Conservation (phyloP, 192 early-diverging fungal species). For the Coemansia sp. region DNA sequence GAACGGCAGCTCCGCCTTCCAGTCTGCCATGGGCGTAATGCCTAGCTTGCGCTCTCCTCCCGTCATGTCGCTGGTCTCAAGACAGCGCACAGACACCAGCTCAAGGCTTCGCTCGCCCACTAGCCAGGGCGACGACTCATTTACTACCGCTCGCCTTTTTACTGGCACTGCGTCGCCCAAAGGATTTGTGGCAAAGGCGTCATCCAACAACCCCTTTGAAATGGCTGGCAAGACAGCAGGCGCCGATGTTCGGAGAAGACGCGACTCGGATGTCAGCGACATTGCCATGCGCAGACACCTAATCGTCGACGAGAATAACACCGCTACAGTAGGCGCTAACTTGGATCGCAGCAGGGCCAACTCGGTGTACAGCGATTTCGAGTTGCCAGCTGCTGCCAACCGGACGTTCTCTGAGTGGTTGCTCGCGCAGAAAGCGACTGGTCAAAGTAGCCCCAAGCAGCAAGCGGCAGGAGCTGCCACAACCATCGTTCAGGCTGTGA, state of each 20-base stretch:
- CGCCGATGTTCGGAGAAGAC: not conserved
- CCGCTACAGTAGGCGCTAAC: not conserved
- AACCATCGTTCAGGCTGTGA: slow-evolving; percentile 4
- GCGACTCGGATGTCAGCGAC: slow-evolving; percentile 45
- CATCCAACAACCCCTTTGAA: not conserved
- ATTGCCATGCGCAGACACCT: slow-evolving; percentile 51
- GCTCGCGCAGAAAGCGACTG: slow-evolving; percentile 9
- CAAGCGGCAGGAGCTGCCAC: slow-evolving; percentile 1
- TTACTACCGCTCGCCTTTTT: slow-evolving; percentile 24
- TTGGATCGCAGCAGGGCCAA: not conserved
- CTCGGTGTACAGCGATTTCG: slow-evolving; percentile 2
- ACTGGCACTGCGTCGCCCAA: slow-evolving; percentile 11
- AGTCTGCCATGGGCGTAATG: not conserved
- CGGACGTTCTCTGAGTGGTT: slow-evolving; percentile 29
- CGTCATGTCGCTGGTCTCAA: not conserved
- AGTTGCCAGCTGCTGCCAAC: not conserved
- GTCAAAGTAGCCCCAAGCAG: not conserved
- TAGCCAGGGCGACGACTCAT: slow-evolving; percentile 25
- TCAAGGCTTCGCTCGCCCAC: not conserved
- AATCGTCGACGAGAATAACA: slow-evolving; percentile 7
- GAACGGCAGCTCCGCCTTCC: not conserved
- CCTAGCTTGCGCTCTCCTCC: not conserved
- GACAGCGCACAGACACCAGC: not conserved
- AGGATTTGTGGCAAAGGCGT: not conserved
- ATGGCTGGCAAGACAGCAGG: not conserved